phyloP scores from a whole-genome alignment of 805 yeast species.

The Kuraishia capsulata region DNA sequence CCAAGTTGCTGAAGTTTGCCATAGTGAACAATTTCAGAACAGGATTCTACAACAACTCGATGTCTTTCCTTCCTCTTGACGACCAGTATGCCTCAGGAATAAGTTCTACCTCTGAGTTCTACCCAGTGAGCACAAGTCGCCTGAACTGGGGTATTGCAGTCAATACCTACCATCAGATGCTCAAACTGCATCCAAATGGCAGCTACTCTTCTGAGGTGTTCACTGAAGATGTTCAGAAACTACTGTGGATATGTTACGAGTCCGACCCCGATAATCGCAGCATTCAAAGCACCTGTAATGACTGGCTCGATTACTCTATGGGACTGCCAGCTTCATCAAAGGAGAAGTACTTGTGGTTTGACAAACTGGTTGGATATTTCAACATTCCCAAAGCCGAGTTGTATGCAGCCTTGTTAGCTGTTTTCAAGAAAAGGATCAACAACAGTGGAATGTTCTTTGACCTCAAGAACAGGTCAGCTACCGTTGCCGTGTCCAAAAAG shows the following conservation, averaged over 20 bases:
- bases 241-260: conserved; percentile 25
- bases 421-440: conserved; percentile 18
- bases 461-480: neutral
- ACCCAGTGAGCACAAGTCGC: conserved; percentile 23
- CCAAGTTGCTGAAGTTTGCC: conserved; percentile 18
- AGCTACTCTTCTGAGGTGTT: neutral
- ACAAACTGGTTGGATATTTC: conserved; percentile 16
- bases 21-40: conserved; percentile 23
- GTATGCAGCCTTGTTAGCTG: conserved; percentile 11
- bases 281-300: conserved; percentile 11
- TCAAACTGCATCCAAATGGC: conserved; percentile 12
- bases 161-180: conserved; percentile 18
- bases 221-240: conserved; percentile 9
- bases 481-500: neutral
- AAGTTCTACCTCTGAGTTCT: conserved; percentile 16
- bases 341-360: conserved; percentile 18
- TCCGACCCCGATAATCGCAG: conserved; percentile 12
- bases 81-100: conserved; percentile 11
- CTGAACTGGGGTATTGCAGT: conserved; percentile 15
- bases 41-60: conserved; percentile 17
- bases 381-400: conserved; percentile 14
- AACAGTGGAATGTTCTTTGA: conserved; percentile 21
- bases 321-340: conserved; percentile 3
- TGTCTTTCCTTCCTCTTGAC: conserved; percentile 14
- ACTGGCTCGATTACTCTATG: conserved; percentile 12